Evolutionary conservation across 306 rosid genomes (phyloP).

Genomic region (Prunus mume): DNA sequence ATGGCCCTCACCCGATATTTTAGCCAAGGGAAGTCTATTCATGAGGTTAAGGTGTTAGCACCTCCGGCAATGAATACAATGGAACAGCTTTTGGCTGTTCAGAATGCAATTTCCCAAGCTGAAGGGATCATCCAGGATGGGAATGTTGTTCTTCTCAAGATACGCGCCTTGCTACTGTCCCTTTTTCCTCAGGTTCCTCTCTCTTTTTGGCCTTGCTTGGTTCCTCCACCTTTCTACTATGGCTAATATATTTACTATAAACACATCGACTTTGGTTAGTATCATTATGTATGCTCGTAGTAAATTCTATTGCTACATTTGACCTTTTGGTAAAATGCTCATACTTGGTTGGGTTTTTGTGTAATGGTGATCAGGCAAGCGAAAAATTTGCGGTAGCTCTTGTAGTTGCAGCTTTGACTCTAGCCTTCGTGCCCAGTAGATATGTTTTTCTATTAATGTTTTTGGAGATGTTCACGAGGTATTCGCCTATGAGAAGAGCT

Average conservation of each 20-base stretch:
- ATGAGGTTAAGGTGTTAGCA: conserved; percentile 65
- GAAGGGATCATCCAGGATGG: conserved; percentile 76
- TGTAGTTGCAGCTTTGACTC: conserved; percentile 43
- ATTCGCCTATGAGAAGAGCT: conserved; percentile 71
- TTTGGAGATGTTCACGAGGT: conserved; percentile 67
- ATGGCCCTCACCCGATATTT: conserved; percentile 59
- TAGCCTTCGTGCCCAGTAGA: conserved; percentile 61
- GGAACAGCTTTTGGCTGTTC: conserved; percentile 97
- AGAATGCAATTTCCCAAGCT: conserved; percentile 73
- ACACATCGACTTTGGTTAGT: not conserved
- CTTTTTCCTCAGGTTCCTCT: conserved; percentile 83
- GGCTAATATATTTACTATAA: not conserved
- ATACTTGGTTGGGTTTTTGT: conserved; percentile 20
- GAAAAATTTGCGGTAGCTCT: conserved; percentile 62
- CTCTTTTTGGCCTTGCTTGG: conserved; percentile 11
- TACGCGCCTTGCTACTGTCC: conserved; percentile 70
- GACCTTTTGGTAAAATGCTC: conserved; percentile 3
- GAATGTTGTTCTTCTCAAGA: conserved; percentile 75
- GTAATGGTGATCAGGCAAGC: conserved; percentile 65
- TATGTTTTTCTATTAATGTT: conserved; percentile 55
- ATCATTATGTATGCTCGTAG: not conserved
- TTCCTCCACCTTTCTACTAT: not conserved
- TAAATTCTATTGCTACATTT: not conserved
- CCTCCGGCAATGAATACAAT: conserved; percentile 83
- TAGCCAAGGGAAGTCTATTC: conserved; percentile 49